phyloP scores from a whole-genome alignment of 257 asterid genomes.

The Galeopsis tetrahit region DNA sequence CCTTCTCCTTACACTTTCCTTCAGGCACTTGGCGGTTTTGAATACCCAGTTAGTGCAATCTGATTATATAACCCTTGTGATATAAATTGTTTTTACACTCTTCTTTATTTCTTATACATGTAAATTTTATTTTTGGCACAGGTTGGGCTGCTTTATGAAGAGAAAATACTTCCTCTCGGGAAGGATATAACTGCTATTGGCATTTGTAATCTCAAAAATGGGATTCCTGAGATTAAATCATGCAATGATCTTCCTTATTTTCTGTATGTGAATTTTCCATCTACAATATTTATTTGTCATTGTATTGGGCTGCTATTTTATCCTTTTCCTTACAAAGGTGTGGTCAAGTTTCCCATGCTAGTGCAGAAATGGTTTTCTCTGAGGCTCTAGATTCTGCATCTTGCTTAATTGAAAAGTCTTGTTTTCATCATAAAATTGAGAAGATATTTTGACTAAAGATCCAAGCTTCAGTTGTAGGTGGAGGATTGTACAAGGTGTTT shows the following conservation, averaged over 20 bases:
- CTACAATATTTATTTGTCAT: not conserved
- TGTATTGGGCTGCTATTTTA: slow-evolving; percentile 20
- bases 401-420: slow-evolving; percentile 22
- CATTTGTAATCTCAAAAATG: slow-evolving; percentile 61
- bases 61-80: slow-evolving; percentile 27
- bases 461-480: slow-evolving; percentile 6
- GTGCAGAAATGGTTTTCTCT: not conserved
- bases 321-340: not conserved
- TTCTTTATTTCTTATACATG: slow-evolving; percentile 21
- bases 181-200: slow-evolving; percentile 87
- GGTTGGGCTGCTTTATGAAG: slow-evolving; percentile 90
- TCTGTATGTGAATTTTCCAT: slow-evolving; percentile 56
- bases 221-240: slow-evolving; percentile 70
- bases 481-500: not conserved
- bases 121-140: slow-evolving; percentile 34
- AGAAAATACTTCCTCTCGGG: slow-evolving; percentile 84
- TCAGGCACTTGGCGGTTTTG: slow-evolving; percentile 87
- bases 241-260: slow-evolving; percentile 84
- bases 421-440: not conserved
- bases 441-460: not conserved
- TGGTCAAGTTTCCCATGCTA: not conserved
- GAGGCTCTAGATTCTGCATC: not conserved
- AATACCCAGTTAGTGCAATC: slow-evolving; percentile 78
- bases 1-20: slow-evolving; percentile 78
- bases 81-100: slow-evolving; percentile 20